A percentile compares a stretch with the other conserved stretches of the same genome.
Conservation (phyloP, 495 filamentous ascomycete species). For the Amorphotheca resinae region DNA sequence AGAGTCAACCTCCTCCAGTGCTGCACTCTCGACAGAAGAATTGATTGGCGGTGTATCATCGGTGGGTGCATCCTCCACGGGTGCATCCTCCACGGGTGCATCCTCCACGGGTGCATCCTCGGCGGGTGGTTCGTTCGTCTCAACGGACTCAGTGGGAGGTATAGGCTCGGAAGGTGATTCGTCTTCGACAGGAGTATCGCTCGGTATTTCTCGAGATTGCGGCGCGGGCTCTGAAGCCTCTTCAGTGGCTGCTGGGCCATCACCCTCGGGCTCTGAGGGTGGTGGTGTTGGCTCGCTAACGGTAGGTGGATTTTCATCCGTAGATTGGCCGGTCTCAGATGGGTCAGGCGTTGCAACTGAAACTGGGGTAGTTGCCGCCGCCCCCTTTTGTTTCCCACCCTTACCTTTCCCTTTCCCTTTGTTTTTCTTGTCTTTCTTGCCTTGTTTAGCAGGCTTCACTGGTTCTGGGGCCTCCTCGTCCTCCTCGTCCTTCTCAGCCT, state of each 20-base stretch:
- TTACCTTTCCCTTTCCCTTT: slow-evolving; percentile 8
- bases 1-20: background rate
- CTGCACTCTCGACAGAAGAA: background rate
- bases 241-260: background rate
- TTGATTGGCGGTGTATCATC: too few relatives aligned
- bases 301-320: background rate
- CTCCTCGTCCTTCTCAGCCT: slow-evolving; percentile 1
- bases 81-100: too few relatives aligned
- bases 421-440: slow-evolving; percentile 4
- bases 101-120: too few relatives aligned
- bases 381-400: slow-evolving; percentile 9
- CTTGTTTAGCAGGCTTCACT: background rate
- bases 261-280: background rate
- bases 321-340: background rate
- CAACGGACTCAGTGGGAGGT: background rate
- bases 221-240: background rate
- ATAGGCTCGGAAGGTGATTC: background rate
- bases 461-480: background rate
- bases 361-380: too few relatives aligned
- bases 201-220: background rate
- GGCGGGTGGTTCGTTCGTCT: background rate
- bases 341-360: slow-evolving; percentile 1
- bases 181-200: background rate
- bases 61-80: too few relatives aligned
- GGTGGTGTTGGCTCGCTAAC: slow-evolving; percentile 7